phyloP scores from a whole-genome alignment of 169 alveolate genomes.

The Cryptosporidium ubiquitum region DNA sequence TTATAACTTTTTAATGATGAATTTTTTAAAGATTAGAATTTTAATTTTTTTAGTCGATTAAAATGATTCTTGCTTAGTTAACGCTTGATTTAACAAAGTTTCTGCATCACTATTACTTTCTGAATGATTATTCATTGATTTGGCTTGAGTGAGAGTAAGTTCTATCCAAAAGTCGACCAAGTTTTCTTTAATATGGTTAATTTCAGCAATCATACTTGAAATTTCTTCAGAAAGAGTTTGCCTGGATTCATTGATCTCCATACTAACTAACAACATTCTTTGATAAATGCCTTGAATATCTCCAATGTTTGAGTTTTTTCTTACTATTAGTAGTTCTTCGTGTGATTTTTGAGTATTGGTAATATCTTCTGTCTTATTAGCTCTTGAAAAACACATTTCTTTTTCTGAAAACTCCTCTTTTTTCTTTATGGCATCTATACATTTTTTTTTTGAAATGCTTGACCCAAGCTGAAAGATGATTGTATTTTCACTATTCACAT shows the following conservation, averaged over 20 bases:
- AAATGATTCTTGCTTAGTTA: background rate
- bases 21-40: background rate
- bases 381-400: background rate
- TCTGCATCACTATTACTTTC: slow-evolving; percentile 19
- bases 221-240: background rate
- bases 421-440: slow-evolving; percentile 10
- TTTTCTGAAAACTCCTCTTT: background rate
- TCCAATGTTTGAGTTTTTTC: background rate
- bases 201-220: slow-evolving; percentile 12
- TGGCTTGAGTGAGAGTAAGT: slow-evolving; percentile 31
- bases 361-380: background rate
- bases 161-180: slow-evolving; percentile 69
- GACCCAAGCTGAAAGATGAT: slow-evolving; percentile 51
- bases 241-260: background rate
- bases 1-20: slow-evolving; percentile 20
- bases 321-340: background rate
- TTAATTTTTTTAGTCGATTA: background rate
- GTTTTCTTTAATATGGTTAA: slow-evolving; percentile 20
- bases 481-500: background rate
- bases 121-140: background rate
- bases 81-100: background rate
- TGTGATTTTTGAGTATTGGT: background rate
- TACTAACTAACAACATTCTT: background rate
- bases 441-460: slow-evolving; percentile 30
- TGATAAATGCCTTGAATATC: background rate